Conservation (phyloP, 352 stramenopile species). For the Pythium oligandrum region DNA sequence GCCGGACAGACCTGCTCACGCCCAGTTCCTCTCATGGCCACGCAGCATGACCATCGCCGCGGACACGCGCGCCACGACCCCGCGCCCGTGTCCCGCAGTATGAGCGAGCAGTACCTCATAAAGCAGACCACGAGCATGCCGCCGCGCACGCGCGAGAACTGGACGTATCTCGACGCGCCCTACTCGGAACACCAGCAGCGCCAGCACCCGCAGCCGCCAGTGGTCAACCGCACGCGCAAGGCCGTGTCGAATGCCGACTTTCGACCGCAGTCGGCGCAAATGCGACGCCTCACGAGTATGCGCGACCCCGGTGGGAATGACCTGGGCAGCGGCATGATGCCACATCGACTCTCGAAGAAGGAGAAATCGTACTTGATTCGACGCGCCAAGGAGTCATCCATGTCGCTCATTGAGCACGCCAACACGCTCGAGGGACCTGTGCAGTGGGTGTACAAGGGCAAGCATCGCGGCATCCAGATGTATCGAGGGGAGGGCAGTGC, state of each 20-base stretch:
- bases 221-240: slow-evolving; percentile 9
- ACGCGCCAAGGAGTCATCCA: slow-evolving; percentile 62
- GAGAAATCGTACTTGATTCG: slow-evolving; percentile 52
- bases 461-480: slow-evolving; percentile 73
- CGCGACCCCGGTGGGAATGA: background rate
- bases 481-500: slow-evolving; percentile 55
- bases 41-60: too few relatives aligned
- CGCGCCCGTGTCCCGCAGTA: slow-evolving; percentile 12
- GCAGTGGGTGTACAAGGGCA: slow-evolving; percentile 73
- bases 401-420: slow-evolving; percentile 63
- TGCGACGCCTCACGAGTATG: too few relatives aligned
- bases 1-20: too few relatives aligned
- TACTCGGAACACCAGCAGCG: too few relatives aligned
- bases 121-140: too few relatives aligned
- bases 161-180: slow-evolving; percentile 14
- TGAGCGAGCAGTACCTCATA: slow-evolving; percentile 14
- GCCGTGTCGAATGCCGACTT: slow-evolving; percentile 10
- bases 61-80: background rate
- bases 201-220: too few relatives aligned
- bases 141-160: slow-evolving; percentile 15
- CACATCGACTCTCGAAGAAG: slow-evolving; percentile 13
- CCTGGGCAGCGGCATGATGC: background rate
- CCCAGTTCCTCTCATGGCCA: too few relatives aligned
- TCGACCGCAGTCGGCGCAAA: too few relatives aligned
- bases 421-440: slow-evolving; percentile 69